Evolutionary conservation across 2,329 filamentous ascomycete species (phyloP), one percentile per base, ranked within the genome.

Genomic region (Fusarium tuaranense): DNA sequence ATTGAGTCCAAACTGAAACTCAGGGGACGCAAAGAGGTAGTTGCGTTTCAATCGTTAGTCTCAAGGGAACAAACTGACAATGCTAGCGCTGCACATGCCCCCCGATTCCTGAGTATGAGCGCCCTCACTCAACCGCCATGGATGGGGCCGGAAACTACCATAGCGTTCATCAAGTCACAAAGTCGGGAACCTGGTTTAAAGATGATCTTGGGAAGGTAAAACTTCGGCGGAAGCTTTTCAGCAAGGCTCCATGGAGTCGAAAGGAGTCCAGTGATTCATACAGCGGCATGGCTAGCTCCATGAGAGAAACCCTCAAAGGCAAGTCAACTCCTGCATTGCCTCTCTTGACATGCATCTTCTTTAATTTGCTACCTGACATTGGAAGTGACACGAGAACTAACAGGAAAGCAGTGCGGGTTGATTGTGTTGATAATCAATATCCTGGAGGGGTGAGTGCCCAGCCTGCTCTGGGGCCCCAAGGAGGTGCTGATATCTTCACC

Each of bases 271-370:
- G 64, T 9, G 81, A 81, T 5, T 86, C 86, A 0, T 74, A 78
- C 25, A 82, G 74, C 69, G 86, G 82, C 61, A 79, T 82, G n/a
- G 80, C 83, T 12, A 87, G 85, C 70, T 87, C 85, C 5, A 72
- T 86, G 10, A 80, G 81, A 32, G 82, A 84, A 12, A 76, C 85
- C 7, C 78, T 86, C 41, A 81, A 79, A n/a, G 83, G 83, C 18
- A 74, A 74, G 27, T 84, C 83, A 6, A 83, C 82, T 2, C 78
- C 80, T 20, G 70, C 72, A 8, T 82, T 80, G 2, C 81, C 82
- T 18, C 65, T 65, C 3, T 30, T 22, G 57, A 18, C 39, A 12
- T 5, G 30, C 48, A 13, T 30, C 36, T 14, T 63, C 70, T 20
- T 68, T 70, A 78, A 70, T 39, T 67, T 69, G 13, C 13, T 63